A percentile compares a stretch with the other conserved stretches of the same genome.
Evolutionary conservation across 2,329 filamentous ascomycete genomes (phyloP).

Genomic region (Fusarium globosum): DNA sequence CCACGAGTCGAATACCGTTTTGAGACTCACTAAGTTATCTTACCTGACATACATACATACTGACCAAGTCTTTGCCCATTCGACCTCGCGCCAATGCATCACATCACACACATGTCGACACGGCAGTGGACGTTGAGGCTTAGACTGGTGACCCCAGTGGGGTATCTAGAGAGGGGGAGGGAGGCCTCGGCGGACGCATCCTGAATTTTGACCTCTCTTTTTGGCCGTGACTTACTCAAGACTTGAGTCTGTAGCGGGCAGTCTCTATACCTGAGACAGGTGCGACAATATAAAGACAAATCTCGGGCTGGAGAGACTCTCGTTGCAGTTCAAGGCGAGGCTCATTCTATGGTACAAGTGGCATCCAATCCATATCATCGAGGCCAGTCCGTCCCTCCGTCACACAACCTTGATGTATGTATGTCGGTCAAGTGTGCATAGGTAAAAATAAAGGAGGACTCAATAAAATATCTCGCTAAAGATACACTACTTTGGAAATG

Average conservation of each 20-base stretch:
- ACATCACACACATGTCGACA: constrained; percentile 40
- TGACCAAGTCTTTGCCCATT: constrained; percentile 6
- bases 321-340: background rate
- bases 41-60: background rate
- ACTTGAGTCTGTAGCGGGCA: background rate
- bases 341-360: constrained; percentile 3
- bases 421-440: constrained; percentile 18
- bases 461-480: constrained; percentile 23
- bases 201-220: constrained; percentile 15
- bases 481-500: constrained; percentile 6
- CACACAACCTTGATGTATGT: constrained; percentile 2
- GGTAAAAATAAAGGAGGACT: background rate
- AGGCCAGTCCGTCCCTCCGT: constrained; percentile 10
- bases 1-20: background rate
- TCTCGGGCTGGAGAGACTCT: background rate
- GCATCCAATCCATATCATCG: constrained; percentile 7
- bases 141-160: constrained; percentile 35
- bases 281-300: background rate
- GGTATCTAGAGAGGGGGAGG: constrained; percentile 29
- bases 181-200: constrained; percentile 37
- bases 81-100: constrained; percentile 20
- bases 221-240: background rate
- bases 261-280: background rate
- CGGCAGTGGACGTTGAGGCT: constrained; percentile 41
- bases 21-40: background rate